Conservation (phyloP, 768 basidiomycete species). For the Lentinula boryana region DNA sequence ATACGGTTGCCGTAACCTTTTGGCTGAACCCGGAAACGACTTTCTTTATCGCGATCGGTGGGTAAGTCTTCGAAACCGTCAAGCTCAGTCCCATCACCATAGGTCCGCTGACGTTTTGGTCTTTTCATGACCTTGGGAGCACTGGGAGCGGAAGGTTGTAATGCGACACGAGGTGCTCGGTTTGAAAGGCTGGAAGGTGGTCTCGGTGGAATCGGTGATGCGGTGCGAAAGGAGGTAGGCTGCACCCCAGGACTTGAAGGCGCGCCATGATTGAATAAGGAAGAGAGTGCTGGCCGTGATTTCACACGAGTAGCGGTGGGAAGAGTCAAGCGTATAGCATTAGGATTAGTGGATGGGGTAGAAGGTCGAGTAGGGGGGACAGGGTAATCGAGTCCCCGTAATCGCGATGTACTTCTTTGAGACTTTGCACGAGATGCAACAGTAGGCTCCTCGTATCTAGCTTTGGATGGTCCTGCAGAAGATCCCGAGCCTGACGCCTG, state of each 20-base stretch:
- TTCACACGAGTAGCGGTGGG: conserved; percentile 76
- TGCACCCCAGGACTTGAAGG: conserved; percentile 26
- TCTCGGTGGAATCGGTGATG: conserved; percentile 54
- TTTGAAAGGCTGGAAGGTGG: conserved; percentile 53
- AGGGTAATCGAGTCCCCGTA: conserved; percentile 52
- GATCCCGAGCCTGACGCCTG: conserved; percentile 53
- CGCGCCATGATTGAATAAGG: conserved; percentile 54
- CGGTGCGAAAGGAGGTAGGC: conserved; percentile 37
- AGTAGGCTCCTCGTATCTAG: conserved; percentile 73
- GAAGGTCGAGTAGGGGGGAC: conserved; percentile 75
- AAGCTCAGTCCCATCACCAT: conserved; percentile 86
- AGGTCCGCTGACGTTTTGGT: conserved; percentile 72
- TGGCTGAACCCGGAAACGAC: conserved; percentile 68
- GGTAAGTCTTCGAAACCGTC: conserved; percentile 85
- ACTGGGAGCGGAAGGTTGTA: conserved; percentile 45
- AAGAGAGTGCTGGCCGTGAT: conserved; percentile 67
- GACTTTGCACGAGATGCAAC: conserved; percentile 76
- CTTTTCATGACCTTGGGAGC: conserved; percentile 64
- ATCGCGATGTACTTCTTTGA: conserved; percentile 56
- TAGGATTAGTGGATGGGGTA: conserved; percentile 74
- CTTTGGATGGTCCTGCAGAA: conserved; percentile 30
- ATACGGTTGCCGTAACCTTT: conserved; percentile 62
- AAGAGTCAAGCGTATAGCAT: conserved; percentile 79
- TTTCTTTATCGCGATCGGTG: conserved; percentile 79
- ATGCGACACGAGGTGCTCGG: conserved; percentile 27